Conservation (phyloP, 2,329 filamentous ascomycete genomes). For the Stylonectria norvegica region DNA sequence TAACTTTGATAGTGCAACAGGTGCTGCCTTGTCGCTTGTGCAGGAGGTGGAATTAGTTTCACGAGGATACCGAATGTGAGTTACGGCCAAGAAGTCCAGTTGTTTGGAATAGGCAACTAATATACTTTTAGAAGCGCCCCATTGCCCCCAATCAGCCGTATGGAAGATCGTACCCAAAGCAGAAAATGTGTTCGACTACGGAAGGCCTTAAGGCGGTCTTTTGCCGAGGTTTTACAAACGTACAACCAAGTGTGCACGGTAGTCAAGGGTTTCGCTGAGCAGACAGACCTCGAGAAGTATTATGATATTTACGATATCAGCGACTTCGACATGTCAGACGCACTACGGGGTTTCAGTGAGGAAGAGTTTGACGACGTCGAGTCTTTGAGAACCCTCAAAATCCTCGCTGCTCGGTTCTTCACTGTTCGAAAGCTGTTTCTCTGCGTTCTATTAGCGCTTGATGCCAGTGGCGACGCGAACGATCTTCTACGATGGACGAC, state of each 20-base stretch:
- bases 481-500: slow-evolving; percentile 78
- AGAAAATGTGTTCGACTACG: slow-evolving; percentile 79
- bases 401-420: slow-evolving; percentile 75
- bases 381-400: slow-evolving; percentile 76
- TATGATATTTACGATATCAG: slow-evolving; percentile 85
- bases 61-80: slow-evolving; percentile 79
- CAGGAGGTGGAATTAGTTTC: slow-evolving; percentile 96
- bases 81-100: slow-evolving; percentile 9
- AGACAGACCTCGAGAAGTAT: slow-evolving; percentile 84
- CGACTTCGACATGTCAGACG: slow-evolving; percentile 67
- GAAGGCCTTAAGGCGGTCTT: slow-evolving; percentile 66
- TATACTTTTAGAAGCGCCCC: slow-evolving; percentile 66
- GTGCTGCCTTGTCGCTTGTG: slow-evolving; percentile 74
- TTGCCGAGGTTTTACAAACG: slow-evolving; percentile 66
- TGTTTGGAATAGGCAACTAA: slow-evolving; percentile 1
- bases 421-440: slow-evolving; percentile 80
- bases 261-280: slow-evolving; percentile 71
- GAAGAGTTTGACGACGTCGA: slow-evolving; percentile 72
- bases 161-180: slow-evolving; percentile 78
- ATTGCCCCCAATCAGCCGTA: slow-evolving; percentile 83
- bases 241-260: slow-evolving; percentile 68
- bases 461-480: slow-evolving; percentile 72
- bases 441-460: slow-evolving; percentile 83
- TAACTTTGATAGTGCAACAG: slow-evolving; percentile 73
- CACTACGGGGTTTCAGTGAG: slow-evolving; percentile 62